Evolutionary conservation across 73 alveolate genomes (phyloP).

Genomic region (Paramecium sexaurelia): DNA sequence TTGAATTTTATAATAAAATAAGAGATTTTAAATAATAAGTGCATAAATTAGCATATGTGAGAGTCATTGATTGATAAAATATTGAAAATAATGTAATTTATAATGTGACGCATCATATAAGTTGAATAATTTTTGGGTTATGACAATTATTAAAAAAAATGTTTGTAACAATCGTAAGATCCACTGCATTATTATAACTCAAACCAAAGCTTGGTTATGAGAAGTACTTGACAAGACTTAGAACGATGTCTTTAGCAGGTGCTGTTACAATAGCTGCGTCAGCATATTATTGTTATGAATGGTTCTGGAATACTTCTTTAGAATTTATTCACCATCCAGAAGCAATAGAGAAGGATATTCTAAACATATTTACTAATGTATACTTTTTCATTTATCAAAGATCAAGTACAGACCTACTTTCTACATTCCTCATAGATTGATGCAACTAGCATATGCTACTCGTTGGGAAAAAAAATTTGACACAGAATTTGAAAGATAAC

Average conservation of each 20-base stretch:
- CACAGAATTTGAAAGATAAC: constrained; percentile 19
- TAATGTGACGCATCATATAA: constrained; percentile 2
- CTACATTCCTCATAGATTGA: constrained; percentile 36
- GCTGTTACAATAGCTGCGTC: not conserved
- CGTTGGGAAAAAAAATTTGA: not conserved
- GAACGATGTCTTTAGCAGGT: constrained; percentile 7
- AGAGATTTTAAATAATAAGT: not conserved
- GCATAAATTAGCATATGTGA: not conserved
- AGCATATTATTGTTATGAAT: not conserved
- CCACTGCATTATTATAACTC: not conserved
- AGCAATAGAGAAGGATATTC: constrained; percentile 4
- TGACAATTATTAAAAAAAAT: constrained; percentile 8
- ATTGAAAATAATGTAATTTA: not conserved
- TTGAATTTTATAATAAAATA: not conserved
- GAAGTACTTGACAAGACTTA: not conserved
- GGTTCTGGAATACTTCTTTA: constrained; percentile 19
- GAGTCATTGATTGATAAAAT: not conserved
- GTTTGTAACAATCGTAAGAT: constrained; percentile 30
- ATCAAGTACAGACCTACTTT: constrained; percentile 39
- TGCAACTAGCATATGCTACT: constrained; percentile 48
- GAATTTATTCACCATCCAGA: constrained; percentile 49
- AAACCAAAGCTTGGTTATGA: not conserved
- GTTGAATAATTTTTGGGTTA: not conserved
- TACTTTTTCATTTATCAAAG: not conserved
- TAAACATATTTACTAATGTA: not conserved